phyloP scores from a whole-genome alignment of 495 filamentous ascomycete species.

The Niebla homalea region DNA sequence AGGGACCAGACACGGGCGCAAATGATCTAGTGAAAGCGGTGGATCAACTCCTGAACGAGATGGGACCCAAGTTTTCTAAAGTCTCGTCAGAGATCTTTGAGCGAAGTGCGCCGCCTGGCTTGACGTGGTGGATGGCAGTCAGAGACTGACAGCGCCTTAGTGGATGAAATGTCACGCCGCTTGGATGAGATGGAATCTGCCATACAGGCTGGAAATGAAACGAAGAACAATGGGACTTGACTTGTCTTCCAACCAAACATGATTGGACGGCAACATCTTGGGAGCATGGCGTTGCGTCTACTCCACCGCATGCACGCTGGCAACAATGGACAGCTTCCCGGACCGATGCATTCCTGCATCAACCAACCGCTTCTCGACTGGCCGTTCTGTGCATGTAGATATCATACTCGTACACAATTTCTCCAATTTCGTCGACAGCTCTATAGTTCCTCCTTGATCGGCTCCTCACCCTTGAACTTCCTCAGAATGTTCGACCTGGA shows the following conservation, averaged over 20 bases:
- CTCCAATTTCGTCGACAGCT: no score
- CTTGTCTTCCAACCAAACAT: not conserved
- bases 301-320: no score
- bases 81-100: slow-evolving; percentile 74
- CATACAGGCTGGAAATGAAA: slow-evolving; percentile 40
- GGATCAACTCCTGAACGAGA: slow-evolving; percentile 70
- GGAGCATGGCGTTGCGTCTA: not conserved
- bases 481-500: slow-evolving; percentile 79
- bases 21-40: slow-evolving; percentile 64
- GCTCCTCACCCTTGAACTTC: slow-evolving; percentile 46
- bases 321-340: no score
- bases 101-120: slow-evolving; percentile 50
- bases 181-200: slow-evolving; percentile 78
- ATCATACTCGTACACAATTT: no score
- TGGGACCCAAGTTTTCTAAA: slow-evolving; percentile 70
- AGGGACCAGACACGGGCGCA: slow-evolving; percentile 14
- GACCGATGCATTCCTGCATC: no score
- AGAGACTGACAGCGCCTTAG: slow-evolving; percentile 28
- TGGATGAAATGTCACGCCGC: slow-evolving; percentile 90
- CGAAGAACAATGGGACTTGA: slow-evolving; percentile 3
- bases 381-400: no score
- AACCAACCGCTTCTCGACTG: no score
- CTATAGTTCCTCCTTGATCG: slow-evolving; percentile 43
- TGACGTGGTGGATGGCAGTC: not conserved
- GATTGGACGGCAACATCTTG: not conserved